A percentile compares a stretch with the other conserved stretches of the same genome.
These are phyloP conservation scores for Micromonas pusilla DNA, from an alignment of 139 green algal genomes.

Conservation along the genomic window DNA sequence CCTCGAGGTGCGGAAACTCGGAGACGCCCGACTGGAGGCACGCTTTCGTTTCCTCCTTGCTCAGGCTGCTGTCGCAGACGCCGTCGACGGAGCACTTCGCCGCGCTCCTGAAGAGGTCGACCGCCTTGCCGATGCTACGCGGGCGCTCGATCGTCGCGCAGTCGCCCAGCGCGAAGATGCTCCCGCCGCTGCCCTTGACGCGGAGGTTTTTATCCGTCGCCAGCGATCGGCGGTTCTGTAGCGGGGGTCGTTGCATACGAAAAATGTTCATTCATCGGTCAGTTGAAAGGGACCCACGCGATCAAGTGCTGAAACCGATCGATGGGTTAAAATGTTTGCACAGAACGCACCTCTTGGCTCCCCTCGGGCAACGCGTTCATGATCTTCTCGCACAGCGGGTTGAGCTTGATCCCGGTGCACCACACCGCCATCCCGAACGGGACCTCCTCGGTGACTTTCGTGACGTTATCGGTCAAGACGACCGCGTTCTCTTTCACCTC, in stretches of 20 bases:
- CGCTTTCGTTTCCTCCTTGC: neutral
- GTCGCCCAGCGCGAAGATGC: slow-evolving; percentile 81
- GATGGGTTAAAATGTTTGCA: no score
- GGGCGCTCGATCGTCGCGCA: slow-evolving; percentile 72
- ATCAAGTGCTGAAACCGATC: no score
- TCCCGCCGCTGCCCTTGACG: slow-evolving; percentile 66
- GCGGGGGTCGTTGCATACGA: no score
- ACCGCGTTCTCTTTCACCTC: slow-evolving; percentile 32
- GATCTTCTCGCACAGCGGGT: slow-evolving; percentile 77
- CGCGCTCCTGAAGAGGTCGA: slow-evolving; percentile 10
- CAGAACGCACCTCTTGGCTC: no score
- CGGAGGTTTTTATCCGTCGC: slow-evolving; percentile 72
- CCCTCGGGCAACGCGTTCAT: slow-evolving; percentile 47
- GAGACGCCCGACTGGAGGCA: slow-evolving; percentile 46
- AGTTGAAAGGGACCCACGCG: no score
- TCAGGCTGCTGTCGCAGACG: neutral
- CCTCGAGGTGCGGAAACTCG: slow-evolving; percentile 65
- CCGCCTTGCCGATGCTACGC: slow-evolving; percentile 4
- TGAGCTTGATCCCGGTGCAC: slow-evolving; percentile 81
- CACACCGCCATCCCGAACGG: slow-evolving; percentile 83
- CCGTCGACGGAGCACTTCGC: neutral
- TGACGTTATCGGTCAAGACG: slow-evolving; percentile 30
- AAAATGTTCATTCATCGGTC: no score
- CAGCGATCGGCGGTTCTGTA: slow-evolving; percentile 77
- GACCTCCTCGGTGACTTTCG: slow-evolving; percentile 44